Evolutionary conservation across 768 basidiomycete genomes (phyloP).

Genomic region (Xerocomus brunneocitrinus): DNA sequence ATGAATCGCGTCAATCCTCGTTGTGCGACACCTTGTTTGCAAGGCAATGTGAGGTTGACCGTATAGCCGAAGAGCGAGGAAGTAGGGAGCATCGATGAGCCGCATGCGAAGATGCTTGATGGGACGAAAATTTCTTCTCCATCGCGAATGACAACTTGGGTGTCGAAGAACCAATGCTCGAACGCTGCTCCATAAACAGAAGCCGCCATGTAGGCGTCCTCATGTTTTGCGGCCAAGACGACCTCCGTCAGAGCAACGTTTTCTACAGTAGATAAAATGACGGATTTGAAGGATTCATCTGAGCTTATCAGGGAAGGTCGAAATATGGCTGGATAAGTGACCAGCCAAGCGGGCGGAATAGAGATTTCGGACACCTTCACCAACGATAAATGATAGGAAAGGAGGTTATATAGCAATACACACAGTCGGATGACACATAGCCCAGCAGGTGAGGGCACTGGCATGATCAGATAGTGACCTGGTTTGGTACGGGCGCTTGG

Average conservation of each 20-base stretch:
- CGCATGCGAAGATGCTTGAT: constrained; percentile 16
- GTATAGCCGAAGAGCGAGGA: constrained; percentile 36
- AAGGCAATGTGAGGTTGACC: constrained; percentile 63
- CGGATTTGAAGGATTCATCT: constrained; percentile 9
- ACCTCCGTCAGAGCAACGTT: constrained; percentile 45
- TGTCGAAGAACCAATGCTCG: constrained; percentile 41
- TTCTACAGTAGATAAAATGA: constrained; percentile 22
- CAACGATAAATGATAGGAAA: constrained; percentile 19
- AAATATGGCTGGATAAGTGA: constrained; percentile 35
- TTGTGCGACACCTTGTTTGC: constrained; percentile 61
- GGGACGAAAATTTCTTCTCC: constrained; percentile 38
- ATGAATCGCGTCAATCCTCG: constrained; percentile 50
- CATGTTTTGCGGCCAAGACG: constrained; percentile 47
- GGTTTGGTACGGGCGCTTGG: constrained; percentile 11
- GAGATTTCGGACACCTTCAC: constrained; percentile 30
- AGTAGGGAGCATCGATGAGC: constrained; percentile 4
- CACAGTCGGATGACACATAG: constrained; percentile 36
- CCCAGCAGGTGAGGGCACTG: constrained; percentile 33
- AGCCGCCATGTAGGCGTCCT: constrained; percentile 44
- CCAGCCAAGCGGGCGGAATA: constrained; percentile 41
- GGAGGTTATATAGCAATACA: constrained; percentile 7
- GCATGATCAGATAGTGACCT: background rate
- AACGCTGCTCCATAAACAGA: constrained; percentile 32
- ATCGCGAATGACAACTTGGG: constrained; percentile 48
- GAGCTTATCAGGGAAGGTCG: constrained; percentile 11